Conservation (phyloP, 169 alveolate genomes). For the Plasmodium inui region DNA sequence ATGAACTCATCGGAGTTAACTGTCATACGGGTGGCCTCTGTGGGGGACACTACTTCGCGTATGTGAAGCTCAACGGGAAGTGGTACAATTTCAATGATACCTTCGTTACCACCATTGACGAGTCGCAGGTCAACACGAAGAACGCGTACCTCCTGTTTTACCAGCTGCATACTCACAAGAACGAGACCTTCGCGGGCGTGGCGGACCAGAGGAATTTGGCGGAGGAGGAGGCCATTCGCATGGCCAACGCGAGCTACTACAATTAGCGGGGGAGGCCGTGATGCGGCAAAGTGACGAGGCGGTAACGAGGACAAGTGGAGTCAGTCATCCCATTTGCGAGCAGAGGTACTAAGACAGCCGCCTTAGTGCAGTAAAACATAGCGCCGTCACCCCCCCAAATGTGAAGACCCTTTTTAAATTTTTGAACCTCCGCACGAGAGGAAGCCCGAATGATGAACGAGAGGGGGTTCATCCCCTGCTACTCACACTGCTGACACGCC, state of each 20-base stretch:
- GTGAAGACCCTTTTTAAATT: not conserved
- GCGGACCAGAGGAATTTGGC: slow-evolving; percentile 57
- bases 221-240: slow-evolving; percentile 42
- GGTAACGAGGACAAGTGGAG: too few species aligned
- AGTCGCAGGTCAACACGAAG: slow-evolving; percentile 36
- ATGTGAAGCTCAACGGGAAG: slow-evolving; percentile 78
- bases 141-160: slow-evolving; percentile 57
- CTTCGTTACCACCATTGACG: slow-evolving; percentile 61
- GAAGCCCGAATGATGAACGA: not conserved
- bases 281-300: not conserved
- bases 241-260: slow-evolving; percentile 62
- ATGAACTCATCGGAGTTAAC: slow-evolving; percentile 84
- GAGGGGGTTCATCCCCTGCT: not conserved
- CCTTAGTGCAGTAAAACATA: not conserved
- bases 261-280: not conserved
- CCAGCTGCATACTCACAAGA: slow-evolving; percentile 31
- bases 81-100: slow-evolving; percentile 83
- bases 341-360: not conserved
- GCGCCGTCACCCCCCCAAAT: not conserved
- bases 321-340: not conserved
- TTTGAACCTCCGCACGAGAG: not conserved
- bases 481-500: not conserved
- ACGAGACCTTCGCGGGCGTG: slow-evolving; percentile 47
- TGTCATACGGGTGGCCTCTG: slow-evolving; percentile 85
- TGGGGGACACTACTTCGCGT: slow-evolving; percentile 87